phyloP scores from a whole-genome alignment of 2,329 filamentous ascomycete genomes.

The Calycina herbarum region DNA sequence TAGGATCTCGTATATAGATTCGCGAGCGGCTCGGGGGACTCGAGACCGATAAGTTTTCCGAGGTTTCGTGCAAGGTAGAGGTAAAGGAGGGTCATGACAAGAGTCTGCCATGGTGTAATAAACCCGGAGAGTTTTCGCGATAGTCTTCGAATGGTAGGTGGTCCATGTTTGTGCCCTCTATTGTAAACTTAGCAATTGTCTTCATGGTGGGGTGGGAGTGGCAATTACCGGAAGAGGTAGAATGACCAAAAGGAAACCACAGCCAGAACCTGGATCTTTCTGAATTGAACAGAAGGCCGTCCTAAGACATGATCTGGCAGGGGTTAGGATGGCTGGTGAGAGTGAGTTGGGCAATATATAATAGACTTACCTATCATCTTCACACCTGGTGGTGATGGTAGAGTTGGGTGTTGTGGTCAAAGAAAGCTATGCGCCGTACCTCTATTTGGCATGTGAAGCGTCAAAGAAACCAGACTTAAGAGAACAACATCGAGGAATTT shows the following conservation, averaged over 20 bases:
- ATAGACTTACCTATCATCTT: slow-evolving; percentile 35
- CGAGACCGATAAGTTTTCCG: slow-evolving; percentile 84
- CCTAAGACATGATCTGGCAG: slow-evolving; percentile 86
- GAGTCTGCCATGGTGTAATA: slow-evolving; percentile 85
- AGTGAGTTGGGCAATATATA: too few species aligned
- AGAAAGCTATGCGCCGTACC: not conserved
- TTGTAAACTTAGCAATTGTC: slow-evolving; percentile 2
- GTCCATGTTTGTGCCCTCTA: slow-evolving; percentile 85
- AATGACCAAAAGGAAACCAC: slow-evolving; percentile 90
- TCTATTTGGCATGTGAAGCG: slow-evolving; percentile 13
- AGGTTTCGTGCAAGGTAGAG: slow-evolving; percentile 93
- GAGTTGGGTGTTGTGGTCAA: not conserved
- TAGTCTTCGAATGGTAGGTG: slow-evolving; percentile 69
- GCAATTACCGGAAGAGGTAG: slow-evolving; percentile 70
- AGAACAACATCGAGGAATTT: not conserved
- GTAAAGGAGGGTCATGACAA: slow-evolving; percentile 84
- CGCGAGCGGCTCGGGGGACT: slow-evolving; percentile 88
- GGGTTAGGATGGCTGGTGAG: slow-evolving; percentile 6
- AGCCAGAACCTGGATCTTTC: slow-evolving; percentile 87
- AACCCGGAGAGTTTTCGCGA: slow-evolving; percentile 69
- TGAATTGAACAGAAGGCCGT: slow-evolving; percentile 84
- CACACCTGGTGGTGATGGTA: slow-evolving; percentile 22
- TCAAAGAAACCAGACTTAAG: not conserved
- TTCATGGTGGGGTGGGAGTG: not conserved
- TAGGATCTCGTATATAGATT: slow-evolving; percentile 92